Conservation (phyloP, 768 basidiomycete genomes). For the Russula foetens region DNA sequence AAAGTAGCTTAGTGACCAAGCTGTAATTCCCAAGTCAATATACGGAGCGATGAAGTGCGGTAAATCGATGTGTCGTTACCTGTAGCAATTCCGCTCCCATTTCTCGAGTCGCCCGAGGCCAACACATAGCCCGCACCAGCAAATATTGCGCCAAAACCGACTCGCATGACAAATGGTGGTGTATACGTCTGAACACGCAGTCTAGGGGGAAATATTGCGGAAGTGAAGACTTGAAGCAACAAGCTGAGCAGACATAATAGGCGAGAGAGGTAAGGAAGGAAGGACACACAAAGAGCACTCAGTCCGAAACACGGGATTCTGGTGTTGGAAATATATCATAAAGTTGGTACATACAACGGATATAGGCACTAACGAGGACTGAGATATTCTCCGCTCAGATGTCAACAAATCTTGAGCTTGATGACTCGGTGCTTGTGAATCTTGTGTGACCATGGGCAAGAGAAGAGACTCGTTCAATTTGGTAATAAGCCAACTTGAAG, state of each 20-base stretch:
- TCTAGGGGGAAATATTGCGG: slow-evolving; percentile 30
- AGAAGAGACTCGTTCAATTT: too few species aligned
- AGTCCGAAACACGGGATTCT: slow-evolving; percentile 26
- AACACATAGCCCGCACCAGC: slow-evolving; percentile 39
- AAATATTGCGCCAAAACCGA: slow-evolving; percentile 38
- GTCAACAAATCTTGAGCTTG: neutral
- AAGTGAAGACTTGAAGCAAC: slow-evolving; percentile 29
- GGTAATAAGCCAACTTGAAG: too few species aligned
- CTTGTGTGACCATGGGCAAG: neutral
- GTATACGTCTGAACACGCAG: slow-evolving; percentile 26
- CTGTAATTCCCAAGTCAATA: slow-evolving; percentile 21
- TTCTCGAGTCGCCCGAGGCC: slow-evolving; percentile 31
- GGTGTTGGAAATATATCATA: neutral
- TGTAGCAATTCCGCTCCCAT: slow-evolving; percentile 39
- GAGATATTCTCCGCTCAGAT: slow-evolving; percentile 12
- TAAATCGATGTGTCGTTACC: slow-evolving; percentile 21
- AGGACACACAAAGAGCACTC: slow-evolving; percentile 30
- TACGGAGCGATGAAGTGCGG: neutral
- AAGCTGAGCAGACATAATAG: neutral
- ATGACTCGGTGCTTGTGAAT: neutral
- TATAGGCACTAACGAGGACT: slow-evolving; percentile 18
- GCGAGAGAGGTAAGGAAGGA: neutral
- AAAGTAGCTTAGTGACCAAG: slow-evolving; percentile 41
- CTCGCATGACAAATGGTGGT: slow-evolving; percentile 36
- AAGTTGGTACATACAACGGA: neutral